Evolutionary conservation across 148 eudicot species (phyloP).

Genomic region (Agrostemma githago): DNA sequence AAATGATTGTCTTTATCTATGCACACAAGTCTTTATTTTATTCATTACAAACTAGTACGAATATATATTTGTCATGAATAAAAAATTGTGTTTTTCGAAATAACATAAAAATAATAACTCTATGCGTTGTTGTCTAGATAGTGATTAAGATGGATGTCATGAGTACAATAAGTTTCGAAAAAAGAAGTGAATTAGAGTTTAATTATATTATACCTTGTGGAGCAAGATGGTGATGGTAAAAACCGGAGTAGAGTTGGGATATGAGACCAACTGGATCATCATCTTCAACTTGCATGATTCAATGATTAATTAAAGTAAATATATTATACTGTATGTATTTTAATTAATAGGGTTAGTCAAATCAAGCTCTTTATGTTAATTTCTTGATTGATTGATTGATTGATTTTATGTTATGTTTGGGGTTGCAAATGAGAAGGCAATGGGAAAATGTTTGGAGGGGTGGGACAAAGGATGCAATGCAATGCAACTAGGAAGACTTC

Average conservation of each 20-base stretch:
- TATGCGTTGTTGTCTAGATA: too few relatives aligned
- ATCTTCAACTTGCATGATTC: conserved; percentile 38
- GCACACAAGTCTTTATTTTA: too few relatives aligned
- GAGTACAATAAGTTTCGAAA: too few relatives aligned
- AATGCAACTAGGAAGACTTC: conserved; percentile 23
- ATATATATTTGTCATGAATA: too few relatives aligned
- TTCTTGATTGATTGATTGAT: background rate
- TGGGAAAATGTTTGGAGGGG: conserved; percentile 6
- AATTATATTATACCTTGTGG: conserved; percentile 38
- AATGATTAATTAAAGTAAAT: background rate
- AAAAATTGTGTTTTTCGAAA: too few relatives aligned
- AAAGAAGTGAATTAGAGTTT: too few relatives aligned
- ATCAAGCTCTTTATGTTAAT: background rate
- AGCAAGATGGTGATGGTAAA: conserved; percentile 35
- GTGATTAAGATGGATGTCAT: too few relatives aligned
- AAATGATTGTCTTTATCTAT: too few relatives aligned
- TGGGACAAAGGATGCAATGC: background rate
- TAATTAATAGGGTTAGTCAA: background rate
- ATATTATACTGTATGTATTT: background rate
- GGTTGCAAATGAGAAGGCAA: background rate
- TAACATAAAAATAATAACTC: too few relatives aligned
- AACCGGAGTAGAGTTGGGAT: conserved; percentile 46
- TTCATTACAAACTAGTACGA: too few relatives aligned
- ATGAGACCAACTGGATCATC: conserved; percentile 39
- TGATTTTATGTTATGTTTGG: background rate